Evolutionary conservation across 2,329 filamentous ascomycete genomes (phyloP), one percentile per base, ranked within the genome.

Genomic region (Microascus cirrosus): DNA sequence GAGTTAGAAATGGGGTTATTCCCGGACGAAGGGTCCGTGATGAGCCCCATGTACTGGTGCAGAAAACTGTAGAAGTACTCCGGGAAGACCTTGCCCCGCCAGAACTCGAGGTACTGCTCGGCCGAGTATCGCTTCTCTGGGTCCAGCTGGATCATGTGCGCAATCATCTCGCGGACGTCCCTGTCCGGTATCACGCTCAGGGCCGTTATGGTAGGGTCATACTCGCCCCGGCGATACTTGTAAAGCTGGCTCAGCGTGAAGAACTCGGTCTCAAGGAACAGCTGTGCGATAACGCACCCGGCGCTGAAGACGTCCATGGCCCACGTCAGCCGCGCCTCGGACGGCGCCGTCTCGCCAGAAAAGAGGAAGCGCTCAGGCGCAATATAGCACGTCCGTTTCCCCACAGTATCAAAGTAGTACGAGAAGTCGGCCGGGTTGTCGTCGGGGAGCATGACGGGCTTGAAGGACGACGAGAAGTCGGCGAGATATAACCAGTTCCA

Each of bases 401-500:
- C 90, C 4, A 92, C 95, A 0, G 90, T 91, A 66, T 99, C 94
- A 65, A 97, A 99, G 69, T 93, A 99, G 71, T 96, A 97, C 1
- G 92, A 96, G 67, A 97, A 99, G 66, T 97, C 91, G 18, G 90
- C 92, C 1, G 94, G 94, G 66, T 99, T 97, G 66, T 99, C 92
- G 70, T 96, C 93, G 2, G 94, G 94, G 2, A 99, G 77, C 70
- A 90, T 90, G 5, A 92, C 89, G 12, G 92, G 94, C 68, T 99
- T 99, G 75, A 95, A 97, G 0, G 89, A 87, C 0, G 93, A 91
- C 3, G 93, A 96, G 70, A 97, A 99, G 70, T 99, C 94, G n/a
- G 92, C 87, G 42, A 99, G 80, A 69, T 97, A 99, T 2, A 99
- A 80, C 94, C 95, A 99, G 74, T 97, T 96, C 94, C 94, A 99